phyloP scores from a whole-genome alignment of 1,284 basidiomycete genomes.

The Sporisorium reilianum region DNA sequence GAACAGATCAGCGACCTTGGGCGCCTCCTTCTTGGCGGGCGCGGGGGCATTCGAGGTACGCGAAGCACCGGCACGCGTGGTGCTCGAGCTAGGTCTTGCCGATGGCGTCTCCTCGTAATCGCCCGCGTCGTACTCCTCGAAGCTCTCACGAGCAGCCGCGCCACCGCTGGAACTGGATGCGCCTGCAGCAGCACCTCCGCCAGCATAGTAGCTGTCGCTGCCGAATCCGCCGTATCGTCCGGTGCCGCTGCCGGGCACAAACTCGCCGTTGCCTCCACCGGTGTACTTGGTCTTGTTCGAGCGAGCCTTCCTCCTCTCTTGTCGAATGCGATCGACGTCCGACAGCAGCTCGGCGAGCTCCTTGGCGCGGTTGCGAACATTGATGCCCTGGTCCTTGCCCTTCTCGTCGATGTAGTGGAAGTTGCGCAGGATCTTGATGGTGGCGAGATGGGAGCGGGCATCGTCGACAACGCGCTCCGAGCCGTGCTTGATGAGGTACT shows the following conservation, averaged over 20 bases:
- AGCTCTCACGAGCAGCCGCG: constrained; percentile 72
- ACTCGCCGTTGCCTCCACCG: constrained; percentile 84
- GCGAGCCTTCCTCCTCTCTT: constrained; percentile 92
- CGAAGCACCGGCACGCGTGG: constrained; percentile 23
- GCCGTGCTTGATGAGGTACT: constrained; percentile 98
- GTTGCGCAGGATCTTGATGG: constrained; percentile 95
- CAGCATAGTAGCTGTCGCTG: constrained; percentile 75
- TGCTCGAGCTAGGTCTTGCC: constrained; percentile 27
- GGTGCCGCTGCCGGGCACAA: constrained; percentile 74
- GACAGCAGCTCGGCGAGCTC: constrained; percentile 89
- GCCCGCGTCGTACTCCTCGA: constrained; percentile 96
- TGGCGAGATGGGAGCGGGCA: constrained; percentile 91
- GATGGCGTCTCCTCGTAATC: constrained; percentile 80
- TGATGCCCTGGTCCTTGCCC: constrained; percentile 98
- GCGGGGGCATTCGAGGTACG: constrained; percentile 23
- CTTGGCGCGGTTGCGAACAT: constrained; percentile 92
- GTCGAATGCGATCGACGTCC: constrained; percentile 90
- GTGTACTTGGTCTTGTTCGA: constrained; percentile 91
- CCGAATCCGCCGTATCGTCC: constrained; percentile 86
- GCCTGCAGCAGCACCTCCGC: constrained; percentile 72
- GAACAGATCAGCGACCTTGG: constrained; percentile 77
- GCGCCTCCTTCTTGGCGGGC: constrained; percentile 53
- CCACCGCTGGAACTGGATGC: constrained; percentile 73
- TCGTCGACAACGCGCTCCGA: constrained; percentile 98
- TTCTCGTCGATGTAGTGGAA: constrained; percentile 99